A percentile compares a stretch with the other conserved stretches of the same genome.
Evolutionary conservation across 2,329 filamentous ascomycete species (phyloP).

Genomic region (Aureobasidium sp.): DNA sequence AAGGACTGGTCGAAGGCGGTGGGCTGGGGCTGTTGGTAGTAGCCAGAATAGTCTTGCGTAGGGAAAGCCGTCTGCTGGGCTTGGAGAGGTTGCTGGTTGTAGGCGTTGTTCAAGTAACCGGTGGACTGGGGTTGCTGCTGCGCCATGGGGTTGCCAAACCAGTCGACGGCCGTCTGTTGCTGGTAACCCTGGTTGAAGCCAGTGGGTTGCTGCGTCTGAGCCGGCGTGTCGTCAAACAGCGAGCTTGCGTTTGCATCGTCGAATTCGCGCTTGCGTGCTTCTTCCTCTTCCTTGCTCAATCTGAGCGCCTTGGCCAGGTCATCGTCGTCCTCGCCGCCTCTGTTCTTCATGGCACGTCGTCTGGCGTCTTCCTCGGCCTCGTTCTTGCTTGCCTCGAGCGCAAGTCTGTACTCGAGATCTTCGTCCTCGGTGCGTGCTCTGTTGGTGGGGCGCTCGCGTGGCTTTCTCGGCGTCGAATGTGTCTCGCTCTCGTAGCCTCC

Average conservation of each 20-base stretch:
- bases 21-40: conserved; percentile 50
- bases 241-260: conserved; percentile 77
- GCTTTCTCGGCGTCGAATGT: conserved; percentile 29
- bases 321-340: conserved; percentile 54
- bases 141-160: conserved; percentile 91
- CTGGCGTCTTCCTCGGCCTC: conserved; percentile 87
- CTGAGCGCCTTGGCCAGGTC: conserved; percentile 92
- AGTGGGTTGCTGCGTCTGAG: conserved; percentile 60
- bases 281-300: conserved; percentile 90
- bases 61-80: conserved; percentile 54
- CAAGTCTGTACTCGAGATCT: conserved; percentile 81
- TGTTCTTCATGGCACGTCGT: conserved; percentile 47
- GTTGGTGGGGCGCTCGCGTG: conserved; percentile 28
- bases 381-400: conserved; percentile 87
- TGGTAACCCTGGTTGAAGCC: conserved; percentile 97
- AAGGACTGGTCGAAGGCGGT: conserved; percentile 55
- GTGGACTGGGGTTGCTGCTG: conserved; percentile 57
- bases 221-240: conserved; percentile 74
- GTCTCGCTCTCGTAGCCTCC: conserved; percentile 26
- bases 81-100: conserved; percentile 66
- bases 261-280: conserved; percentile 72
- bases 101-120: conserved; percentile 58
- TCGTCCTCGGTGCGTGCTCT: conserved; percentile 53
- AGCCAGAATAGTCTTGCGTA: conserved; percentile 53
- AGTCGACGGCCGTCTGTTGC: conserved; percentile 92